These are phyloP conservation scores for Phoma herbarum DNA, from an alignment of 2,329 filamentous ascomycete genomes.

Conservation along the genomic window DNA sequence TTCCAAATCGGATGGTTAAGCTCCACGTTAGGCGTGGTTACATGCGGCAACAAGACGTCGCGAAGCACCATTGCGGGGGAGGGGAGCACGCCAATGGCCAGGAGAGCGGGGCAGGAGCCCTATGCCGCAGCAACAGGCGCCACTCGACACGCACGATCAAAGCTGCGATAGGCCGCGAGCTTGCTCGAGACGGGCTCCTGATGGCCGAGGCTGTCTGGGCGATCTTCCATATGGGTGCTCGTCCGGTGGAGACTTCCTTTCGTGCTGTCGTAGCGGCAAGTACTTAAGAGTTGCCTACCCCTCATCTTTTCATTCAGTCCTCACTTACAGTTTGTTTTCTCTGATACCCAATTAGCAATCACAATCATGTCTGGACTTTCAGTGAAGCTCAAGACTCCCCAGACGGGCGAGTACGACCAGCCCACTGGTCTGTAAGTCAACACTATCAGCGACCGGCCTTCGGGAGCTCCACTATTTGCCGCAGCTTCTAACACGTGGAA, in stretches of 20 bases:
- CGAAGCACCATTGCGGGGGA: conserved; percentile 42
- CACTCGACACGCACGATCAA: conserved; percentile 27
- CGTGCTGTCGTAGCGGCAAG: conserved; percentile 36
- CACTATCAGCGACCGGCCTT: conserved; percentile 1
- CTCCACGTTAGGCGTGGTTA: conserved; percentile 25
- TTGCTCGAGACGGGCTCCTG: conserved; percentile 38
- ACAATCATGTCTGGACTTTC: conserved; percentile 57
- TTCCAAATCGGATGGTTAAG: conserved; percentile 27
- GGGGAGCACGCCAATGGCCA: conserved; percentile 42
- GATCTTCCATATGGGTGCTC: conserved; percentile 24
- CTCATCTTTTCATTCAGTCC: conserved; percentile 28
- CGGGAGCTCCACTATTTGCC: conserved; percentile 13
- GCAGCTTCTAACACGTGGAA: conserved; percentile 20
- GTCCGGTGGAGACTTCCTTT: conserved; percentile 33
- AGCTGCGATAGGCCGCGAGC: conserved; percentile 34
- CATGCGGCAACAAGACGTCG: conserved; percentile 23
- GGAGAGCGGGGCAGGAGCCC: conserved; percentile 41
- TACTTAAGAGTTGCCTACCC: conserved; percentile 45
- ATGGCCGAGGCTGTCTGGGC: conserved; percentile 44
- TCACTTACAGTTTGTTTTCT: conserved; percentile 26
- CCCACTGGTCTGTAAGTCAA: conserved; percentile 62
- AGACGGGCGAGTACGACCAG: conserved; percentile 67
- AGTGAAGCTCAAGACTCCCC: conserved; percentile 72
- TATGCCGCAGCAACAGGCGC: conserved; percentile 33
- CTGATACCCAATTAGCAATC: conserved; percentile 38